phyloP scores from a whole-genome alignment of 805 yeast genomes.

The Komagataella pastoris region DNA sequence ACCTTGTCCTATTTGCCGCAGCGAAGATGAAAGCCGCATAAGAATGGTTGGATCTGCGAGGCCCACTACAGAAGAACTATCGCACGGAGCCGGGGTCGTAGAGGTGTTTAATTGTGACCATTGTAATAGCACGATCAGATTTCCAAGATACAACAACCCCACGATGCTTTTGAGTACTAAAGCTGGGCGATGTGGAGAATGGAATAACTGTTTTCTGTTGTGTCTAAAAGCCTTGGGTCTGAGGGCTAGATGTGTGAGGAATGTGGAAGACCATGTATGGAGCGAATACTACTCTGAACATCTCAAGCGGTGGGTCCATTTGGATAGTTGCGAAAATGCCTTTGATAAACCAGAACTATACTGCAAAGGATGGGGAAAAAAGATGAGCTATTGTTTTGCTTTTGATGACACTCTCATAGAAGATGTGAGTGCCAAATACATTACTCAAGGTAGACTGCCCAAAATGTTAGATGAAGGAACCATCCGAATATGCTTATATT shows the following conservation, averaged over 20 bases:
- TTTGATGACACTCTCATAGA: conserved; percentile 43
- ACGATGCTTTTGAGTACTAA: conserved; percentile 44
- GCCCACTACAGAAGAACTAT: conserved; percentile 30
- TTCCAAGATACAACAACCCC: conserved; percentile 71
- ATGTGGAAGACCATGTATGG: conserved; percentile 93
- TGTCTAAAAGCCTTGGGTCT: conserved; percentile 55
- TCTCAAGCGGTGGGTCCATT: conserved; percentile 68
- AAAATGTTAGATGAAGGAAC: not conserved
- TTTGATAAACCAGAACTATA: conserved; percentile 74
- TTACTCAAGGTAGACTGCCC: conserved; percentile 11
- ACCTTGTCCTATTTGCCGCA: conserved; percentile 38
- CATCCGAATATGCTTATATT: not conserved
- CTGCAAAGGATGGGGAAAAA: conserved; percentile 82
- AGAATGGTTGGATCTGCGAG: conserved; percentile 20
- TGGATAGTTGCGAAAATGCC: conserved; percentile 80
- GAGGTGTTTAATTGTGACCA: conserved; percentile 52
- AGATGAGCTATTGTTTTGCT: conserved; percentile 81
- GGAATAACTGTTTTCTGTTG: conserved; percentile 77
- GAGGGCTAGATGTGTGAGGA: conserved; percentile 68
- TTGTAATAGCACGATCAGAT: conserved; percentile 38
- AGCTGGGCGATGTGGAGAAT: conserved; percentile 87
- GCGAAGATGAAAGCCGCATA: conserved; percentile 25
- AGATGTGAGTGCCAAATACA: conserved; percentile 64
- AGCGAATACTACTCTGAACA: conserved; percentile 66
- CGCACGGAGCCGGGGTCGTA: conserved; percentile 38